Conservation (phyloP, 2,329 filamentous ascomycete species). For the Phyllosticta ampelicida region DNA sequence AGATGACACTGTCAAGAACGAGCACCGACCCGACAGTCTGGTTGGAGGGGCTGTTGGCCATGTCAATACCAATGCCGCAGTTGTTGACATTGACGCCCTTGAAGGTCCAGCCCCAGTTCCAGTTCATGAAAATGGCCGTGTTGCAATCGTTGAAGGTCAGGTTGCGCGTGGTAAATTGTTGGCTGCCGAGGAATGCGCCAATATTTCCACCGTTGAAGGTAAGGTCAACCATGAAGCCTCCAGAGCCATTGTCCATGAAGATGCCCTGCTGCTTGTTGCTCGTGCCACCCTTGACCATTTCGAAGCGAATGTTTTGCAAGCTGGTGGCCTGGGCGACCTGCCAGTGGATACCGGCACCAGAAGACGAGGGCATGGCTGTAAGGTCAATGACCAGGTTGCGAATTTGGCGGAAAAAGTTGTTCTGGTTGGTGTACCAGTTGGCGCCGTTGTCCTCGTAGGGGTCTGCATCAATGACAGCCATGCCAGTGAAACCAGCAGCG, state of each 20-base stretch:
- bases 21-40: slow-evolving; percentile 81
- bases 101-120: slow-evolving; percentile 44
- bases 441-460: slow-evolving; percentile 58
- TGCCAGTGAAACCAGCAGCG: slow-evolving; percentile 56
- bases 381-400: slow-evolving; percentile 45
- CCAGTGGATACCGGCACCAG: slow-evolving; percentile 50
- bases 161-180: slow-evolving; percentile 49
- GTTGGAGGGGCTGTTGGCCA: slow-evolving; percentile 47
- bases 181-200: slow-evolving; percentile 51
- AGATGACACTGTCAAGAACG: slow-evolving; percentile 69
- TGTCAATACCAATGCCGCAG: slow-evolving; percentile 38
- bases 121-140: slow-evolving; percentile 44
- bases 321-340: slow-evolving; percentile 55
- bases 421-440: slow-evolving; percentile 44
- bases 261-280: slow-evolving; percentile 46
- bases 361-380: slow-evolving; percentile 22
- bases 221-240: slow-evolving; percentile 49
- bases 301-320: slow-evolving; percentile 52
- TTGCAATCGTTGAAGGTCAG: slow-evolving; percentile 39
- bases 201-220: slow-evolving; percentile 50
- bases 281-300: slow-evolving; percentile 38
- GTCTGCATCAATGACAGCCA: slow-evolving; percentile 81
- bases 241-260: slow-evolving; percentile 50
- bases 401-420: slow-evolving; percentile 46
- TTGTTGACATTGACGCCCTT: slow-evolving; percentile 36